Conservation (phyloP, 208 protist genomes). For the Phytomonas serpens region DNA sequence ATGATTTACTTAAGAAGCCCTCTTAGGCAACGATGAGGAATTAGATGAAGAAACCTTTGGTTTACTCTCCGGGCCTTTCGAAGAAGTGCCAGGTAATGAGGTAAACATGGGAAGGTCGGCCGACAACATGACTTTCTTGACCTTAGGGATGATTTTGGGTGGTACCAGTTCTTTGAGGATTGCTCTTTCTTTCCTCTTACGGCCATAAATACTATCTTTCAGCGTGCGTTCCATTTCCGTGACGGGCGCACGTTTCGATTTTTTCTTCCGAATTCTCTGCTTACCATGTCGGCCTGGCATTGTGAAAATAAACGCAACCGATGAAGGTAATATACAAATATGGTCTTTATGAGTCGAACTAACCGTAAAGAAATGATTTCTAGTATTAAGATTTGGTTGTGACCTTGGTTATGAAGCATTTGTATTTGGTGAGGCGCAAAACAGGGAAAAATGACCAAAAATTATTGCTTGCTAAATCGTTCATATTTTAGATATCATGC, state of each 20-base stretch:
- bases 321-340: slow-evolving; percentile 7
- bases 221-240: slow-evolving; percentile 85
- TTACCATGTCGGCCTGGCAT: slow-evolving; percentile 87
- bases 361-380: background rate
- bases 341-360: background rate
- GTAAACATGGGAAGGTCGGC: slow-evolving; percentile 78
- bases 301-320: background rate
- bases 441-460: slow-evolving; percentile 5
- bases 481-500: background rate
- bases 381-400: background rate
- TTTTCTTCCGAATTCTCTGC: slow-evolving; percentile 85
- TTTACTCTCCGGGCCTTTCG: background rate
- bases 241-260: slow-evolving; percentile 64
- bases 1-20: background rate
- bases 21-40: background rate
- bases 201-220: slow-evolving; percentile 84
- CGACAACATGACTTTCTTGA: slow-evolving; percentile 49
- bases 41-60: background rate
- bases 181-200: slow-evolving; percentile 65
- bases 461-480: background rate
- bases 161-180: slow-evolving; percentile 79
- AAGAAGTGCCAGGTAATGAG: background rate
- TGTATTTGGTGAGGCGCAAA: background rate
- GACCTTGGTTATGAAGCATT: too few species aligned
- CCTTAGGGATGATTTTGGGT: slow-evolving; percentile 44